Conservation (phyloP, 306 rosid species). For the Malus sieversii region DNA sequence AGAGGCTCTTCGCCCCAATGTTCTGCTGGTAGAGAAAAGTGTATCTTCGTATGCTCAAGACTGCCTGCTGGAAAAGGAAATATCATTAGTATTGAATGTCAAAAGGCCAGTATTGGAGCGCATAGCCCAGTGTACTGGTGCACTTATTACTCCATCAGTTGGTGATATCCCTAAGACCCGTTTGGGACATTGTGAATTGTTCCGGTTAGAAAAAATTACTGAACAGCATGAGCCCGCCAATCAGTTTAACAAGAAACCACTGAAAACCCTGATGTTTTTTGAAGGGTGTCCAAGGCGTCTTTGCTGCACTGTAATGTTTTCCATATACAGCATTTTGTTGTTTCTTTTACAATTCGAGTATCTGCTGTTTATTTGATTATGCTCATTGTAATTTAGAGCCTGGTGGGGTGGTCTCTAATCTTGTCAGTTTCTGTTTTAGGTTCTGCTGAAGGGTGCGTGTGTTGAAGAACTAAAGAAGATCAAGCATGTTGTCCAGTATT, state of each 20-base stretch:
- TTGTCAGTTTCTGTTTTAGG: conserved; percentile 42
- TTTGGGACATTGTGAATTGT: conserved; percentile 85
- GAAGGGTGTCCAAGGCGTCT: conserved; percentile 97
- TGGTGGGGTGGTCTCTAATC: conserved; percentile 23
- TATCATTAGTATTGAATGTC: conserved; percentile 91
- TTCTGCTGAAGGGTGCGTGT: conserved; percentile 72
- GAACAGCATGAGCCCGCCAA: conserved; percentile 63
- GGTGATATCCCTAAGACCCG: conserved; percentile 59
- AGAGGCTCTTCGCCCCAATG: conserved; percentile 86
- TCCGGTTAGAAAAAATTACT: conserved; percentile 61
- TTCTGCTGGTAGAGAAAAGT: conserved; percentile 87
- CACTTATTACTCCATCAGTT: conserved; percentile 66
- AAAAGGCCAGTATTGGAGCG: conserved; percentile 84
- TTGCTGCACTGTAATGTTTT: conserved; percentile 79
- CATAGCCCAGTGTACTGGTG: conserved; percentile 88
- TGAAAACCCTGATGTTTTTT: conserved; percentile 90
- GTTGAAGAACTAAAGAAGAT: conserved; percentile 85
- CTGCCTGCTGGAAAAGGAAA: conserved; percentile 74
- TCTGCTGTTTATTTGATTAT: not conserved
- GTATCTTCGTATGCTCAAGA: conserved; percentile 84
- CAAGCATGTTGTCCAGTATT: conserved; percentile 78
- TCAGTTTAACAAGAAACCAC: conserved; percentile 62
- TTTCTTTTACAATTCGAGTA: not conserved
- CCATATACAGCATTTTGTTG: not conserved
- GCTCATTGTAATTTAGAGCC: not conserved